These are phyloP conservation scores for Naematelia aurantialba DNA, from an alignment of 768 basidiomycete genomes.

Conservation along the genomic window DNA sequence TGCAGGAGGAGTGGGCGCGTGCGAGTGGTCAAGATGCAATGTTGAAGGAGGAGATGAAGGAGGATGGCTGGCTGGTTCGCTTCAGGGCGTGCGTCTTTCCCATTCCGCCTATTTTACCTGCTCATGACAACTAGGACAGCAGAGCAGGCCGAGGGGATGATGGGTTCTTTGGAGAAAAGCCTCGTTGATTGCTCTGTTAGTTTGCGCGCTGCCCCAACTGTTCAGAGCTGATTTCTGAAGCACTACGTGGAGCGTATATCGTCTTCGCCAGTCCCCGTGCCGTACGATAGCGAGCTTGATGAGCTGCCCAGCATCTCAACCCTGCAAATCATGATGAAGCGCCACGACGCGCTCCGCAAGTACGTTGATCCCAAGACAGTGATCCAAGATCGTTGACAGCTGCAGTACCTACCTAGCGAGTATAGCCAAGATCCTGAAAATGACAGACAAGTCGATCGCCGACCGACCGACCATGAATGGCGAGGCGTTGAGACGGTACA, in stretches of 20 bases:
- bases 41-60: constrained; percentile 85
- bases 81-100: constrained; percentile 63
- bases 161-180: constrained; percentile 90
- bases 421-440: constrained; percentile 82
- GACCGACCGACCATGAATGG: constrained; percentile 96
- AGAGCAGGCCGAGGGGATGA: constrained; percentile 96
- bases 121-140: constrained; percentile 56
- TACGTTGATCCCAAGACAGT: no score
- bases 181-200: constrained; percentile 81
- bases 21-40: constrained; percentile 75
- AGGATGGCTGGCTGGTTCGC: constrained; percentile 94
- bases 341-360: constrained; percentile 78
- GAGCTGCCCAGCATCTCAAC: constrained; percentile 15
- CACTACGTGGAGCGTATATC: constrained; percentile 29
- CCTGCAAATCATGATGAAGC: constrained; percentile 20
- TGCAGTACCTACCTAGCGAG: constrained; percentile 94
- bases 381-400: no score
- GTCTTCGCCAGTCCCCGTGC: constrained; percentile 11
- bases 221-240: constrained; percentile 9
- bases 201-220: not conserved
- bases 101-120: not conserved
- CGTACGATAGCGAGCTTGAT: constrained; percentile 11
- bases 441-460: constrained; percentile 88
- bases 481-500: constrained; percentile 82
- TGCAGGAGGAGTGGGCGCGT: constrained; percentile 74